Percentiles rank a stretch among this genome's conserved stretches.
Conservation (phyloP, 2,329 filamentous ascomycete genomes). For the Sclerotinia minor region DNA sequence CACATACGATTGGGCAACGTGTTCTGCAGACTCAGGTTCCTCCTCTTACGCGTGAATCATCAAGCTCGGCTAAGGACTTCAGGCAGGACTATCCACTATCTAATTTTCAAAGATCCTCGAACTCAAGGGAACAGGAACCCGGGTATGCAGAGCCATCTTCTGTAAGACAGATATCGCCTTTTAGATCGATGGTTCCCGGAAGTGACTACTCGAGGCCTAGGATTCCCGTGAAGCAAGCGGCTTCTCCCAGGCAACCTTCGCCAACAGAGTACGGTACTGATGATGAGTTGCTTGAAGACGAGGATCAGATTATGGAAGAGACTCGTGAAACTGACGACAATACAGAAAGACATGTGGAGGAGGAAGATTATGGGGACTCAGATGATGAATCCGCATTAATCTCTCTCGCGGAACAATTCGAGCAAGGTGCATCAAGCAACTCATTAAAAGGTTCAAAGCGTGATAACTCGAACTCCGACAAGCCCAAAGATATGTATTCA, state of each 20-base stretch:
- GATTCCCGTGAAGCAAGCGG: neutral
- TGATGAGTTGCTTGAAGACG: constrained; percentile 36
- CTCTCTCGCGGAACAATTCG: constrained; percentile 45
- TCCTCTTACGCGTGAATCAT: constrained; percentile 4
- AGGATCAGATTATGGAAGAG: constrained; percentile 29
- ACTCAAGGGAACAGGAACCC: neutral
- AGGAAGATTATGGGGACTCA: constrained; percentile 36
- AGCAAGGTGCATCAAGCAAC: constrained; percentile 38
- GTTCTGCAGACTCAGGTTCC: constrained; percentile 36
- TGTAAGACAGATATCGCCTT: constrained; percentile 10
- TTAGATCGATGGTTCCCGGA: neutral
- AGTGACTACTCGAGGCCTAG: neutral
- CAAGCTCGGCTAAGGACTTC: neutral
- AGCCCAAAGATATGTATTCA: constrained; percentile 39
- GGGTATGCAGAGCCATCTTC: constrained; percentile 8
- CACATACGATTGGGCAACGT: constrained; percentile 36
- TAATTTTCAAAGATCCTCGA: neutral
- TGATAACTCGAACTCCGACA: constrained; percentile 15
- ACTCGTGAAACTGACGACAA: constrained; percentile 19
- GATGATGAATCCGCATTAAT: constrained; percentile 44
- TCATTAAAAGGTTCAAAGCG: constrained; percentile 27
- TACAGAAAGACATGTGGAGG: constrained; percentile 25
- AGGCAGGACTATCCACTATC: constrained; percentile 15
- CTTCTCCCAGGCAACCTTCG: constrained; percentile 27
- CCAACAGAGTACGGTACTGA: constrained; percentile 34